Conservation (phyloP, 345 rosid genomes). For the Barbarea vulgaris region DNA sequence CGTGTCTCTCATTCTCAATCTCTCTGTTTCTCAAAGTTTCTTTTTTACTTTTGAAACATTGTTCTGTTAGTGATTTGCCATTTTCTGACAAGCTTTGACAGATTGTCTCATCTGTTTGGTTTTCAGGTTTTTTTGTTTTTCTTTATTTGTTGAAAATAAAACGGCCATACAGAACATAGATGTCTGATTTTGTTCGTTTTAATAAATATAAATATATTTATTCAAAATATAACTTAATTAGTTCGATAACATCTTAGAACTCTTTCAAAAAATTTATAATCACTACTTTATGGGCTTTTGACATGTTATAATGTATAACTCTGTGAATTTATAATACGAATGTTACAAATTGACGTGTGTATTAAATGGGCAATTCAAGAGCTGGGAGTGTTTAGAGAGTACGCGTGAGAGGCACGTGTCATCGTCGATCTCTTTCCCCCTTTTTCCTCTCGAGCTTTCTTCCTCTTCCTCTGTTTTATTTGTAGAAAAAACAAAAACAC, state of each 20-base stretch:
- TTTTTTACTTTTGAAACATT: background rate
- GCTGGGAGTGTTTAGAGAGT: background rate
- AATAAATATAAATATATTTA: background rate
- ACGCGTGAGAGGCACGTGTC: constrained; percentile 19
- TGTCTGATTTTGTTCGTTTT: background rate
- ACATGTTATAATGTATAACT: background rate
- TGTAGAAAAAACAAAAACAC: background rate
- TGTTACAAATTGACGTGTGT: constrained; percentile 12
- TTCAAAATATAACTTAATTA: background rate
- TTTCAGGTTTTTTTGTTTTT: constrained; percentile 15
- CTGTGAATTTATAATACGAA: background rate
- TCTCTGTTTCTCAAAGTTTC: constrained; percentile 1
- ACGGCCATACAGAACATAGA: constrained; percentile 9
- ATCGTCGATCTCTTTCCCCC: constrained; percentile 9
- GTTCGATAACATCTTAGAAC: background rate
- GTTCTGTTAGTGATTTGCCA: constrained; percentile 33
- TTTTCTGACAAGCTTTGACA: constrained; percentile 29
- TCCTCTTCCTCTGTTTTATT: constrained; percentile 24
- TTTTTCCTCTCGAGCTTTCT: constrained; percentile 20
- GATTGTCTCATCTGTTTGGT: constrained; percentile 27
- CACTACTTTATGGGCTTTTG: background rate
- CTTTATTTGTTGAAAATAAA: constrained; percentile 12
- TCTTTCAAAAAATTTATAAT: background rate
- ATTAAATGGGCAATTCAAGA: constrained; percentile 1
- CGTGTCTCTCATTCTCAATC: constrained; percentile 28